phyloP scores from a whole-genome alignment of 768 basidiomycete species.

The Serendipita vermifera region DNA sequence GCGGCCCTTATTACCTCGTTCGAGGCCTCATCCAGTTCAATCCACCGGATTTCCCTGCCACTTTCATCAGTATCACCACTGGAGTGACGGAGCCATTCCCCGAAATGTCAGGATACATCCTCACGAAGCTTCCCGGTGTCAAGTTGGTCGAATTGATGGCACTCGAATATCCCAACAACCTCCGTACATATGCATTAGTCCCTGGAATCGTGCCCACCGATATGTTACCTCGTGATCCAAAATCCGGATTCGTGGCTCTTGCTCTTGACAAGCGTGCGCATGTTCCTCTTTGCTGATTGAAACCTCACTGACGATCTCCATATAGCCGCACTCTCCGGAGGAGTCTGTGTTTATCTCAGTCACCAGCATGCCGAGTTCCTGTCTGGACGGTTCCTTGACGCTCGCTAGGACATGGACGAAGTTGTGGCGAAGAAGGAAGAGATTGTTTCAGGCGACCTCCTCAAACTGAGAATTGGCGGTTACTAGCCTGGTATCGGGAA shows the following conservation, averaged over 20 bases:
- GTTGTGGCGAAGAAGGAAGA: no score
- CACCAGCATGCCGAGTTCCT: no score
- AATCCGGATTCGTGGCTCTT: neutral
- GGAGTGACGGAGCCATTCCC: neutral
- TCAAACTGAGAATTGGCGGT: no score
- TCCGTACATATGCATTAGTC: neutral
- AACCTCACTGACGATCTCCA: no score
- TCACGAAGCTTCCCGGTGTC: neutral
- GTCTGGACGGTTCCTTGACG: no score
- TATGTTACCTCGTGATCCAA: neutral
- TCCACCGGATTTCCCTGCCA: neutral
- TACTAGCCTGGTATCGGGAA: no score
- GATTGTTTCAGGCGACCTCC: no score
- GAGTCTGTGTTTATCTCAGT: no score
- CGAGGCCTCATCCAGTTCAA: neutral
- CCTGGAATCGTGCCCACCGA: neutral
- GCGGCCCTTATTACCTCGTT: neutral
- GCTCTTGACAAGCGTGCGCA: slow-evolving; percentile 1
- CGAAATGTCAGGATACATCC: neutral
- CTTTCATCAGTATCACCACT: neutral
- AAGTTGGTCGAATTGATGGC: slow-evolving; percentile 3
- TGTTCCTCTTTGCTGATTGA: no score
- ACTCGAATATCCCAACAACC: slow-evolving; percentile 4
- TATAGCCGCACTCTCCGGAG: no score
- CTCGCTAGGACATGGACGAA: no score